A percentile compares a stretch with the other conserved stretches of the same genome.
Conservation (phyloP, 495 filamentous ascomycete genomes). For the Clavariopsis aquatica region DNA sequence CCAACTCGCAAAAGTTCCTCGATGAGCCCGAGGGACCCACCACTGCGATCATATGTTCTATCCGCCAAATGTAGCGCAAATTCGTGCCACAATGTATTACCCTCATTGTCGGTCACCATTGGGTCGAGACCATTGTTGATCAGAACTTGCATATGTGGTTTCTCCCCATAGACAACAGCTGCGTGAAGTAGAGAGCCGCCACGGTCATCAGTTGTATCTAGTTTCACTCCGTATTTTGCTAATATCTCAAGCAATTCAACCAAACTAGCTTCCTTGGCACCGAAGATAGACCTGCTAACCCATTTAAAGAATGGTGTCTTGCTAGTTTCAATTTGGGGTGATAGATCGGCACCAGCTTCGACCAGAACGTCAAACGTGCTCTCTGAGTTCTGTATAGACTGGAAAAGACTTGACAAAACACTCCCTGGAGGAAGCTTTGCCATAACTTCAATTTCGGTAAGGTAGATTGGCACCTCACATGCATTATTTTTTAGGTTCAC, state of each 20-base stretch:
- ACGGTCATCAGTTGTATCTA: not conserved
- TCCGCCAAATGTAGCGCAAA: not conserved
- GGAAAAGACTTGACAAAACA: too few species aligned
- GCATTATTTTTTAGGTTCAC: conserved; percentile 29
- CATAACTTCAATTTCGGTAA: conserved; percentile 29
- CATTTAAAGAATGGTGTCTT: conserved; percentile 1
- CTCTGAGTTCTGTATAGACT: too few species aligned
- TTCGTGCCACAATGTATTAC: not conserved
- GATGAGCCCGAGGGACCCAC: too few species aligned
- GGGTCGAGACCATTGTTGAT: not conserved
- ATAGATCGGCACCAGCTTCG: conserved; percentile 3
- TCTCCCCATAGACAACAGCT: not conserved
- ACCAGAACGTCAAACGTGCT: conserved; percentile 4
- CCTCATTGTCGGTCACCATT: not conserved
- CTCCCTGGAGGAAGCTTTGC: too few species aligned
- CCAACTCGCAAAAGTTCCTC: conserved; percentile 1
- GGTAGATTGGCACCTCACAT: conserved; percentile 48
- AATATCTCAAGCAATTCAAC: not conserved
- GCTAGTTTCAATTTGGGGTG: not conserved
- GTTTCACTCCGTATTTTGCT: not conserved
- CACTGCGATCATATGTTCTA: conserved; percentile 6
- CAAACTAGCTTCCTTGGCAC: not conserved
- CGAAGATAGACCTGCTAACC: not conserved
- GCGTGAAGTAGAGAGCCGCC: not conserved
- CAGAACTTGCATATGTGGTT: not conserved